Evolutionary conservation across 2,329 filamentous ascomycete genomes (phyloP).

Genomic region (Colletotrichum gigasporum): DNA sequence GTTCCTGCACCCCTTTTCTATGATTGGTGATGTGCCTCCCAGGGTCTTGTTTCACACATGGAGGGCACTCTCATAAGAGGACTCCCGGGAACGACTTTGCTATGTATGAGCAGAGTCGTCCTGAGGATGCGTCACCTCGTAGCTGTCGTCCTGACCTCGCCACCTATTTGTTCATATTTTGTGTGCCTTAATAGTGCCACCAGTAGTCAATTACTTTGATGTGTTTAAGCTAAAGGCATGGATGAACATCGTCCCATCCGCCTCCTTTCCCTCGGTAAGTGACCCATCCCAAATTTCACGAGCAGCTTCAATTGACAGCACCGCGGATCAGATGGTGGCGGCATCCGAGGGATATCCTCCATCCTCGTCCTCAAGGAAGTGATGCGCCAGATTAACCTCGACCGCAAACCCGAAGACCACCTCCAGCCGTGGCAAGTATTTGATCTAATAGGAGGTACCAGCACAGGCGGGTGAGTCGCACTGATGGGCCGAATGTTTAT

Average conservation of each 20-base stretch:
- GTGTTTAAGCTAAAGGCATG: not conserved
- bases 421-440: slow-evolving; percentile 32
- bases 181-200: not conserved
- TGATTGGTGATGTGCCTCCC: too few species aligned
- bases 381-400: slow-evolving; percentile 27
- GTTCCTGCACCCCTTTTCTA: too few species aligned
- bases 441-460: slow-evolving; percentile 33
- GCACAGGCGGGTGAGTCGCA: slow-evolving; percentile 21
- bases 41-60: too few species aligned
- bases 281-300: fast-evolving
- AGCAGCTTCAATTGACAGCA: too few species aligned
- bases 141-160: too few species aligned
- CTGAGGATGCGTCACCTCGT: not conserved
- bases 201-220: not conserved
- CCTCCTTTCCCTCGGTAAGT: slow-evolving; percentile 14
- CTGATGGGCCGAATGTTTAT: too few species aligned
- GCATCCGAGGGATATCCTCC: slow-evolving; percentile 28
- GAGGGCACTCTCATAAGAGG: too few species aligned
- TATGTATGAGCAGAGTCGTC: not conserved
- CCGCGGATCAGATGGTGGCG: slow-evolving; percentile 28
- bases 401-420: slow-evolving; percentile 1
- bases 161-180: not conserved
- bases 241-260: slow-evolving; percentile 11
- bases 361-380: slow-evolving; percentile 27
- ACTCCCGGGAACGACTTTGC: not conserved